phyloP scores from a whole-genome alignment of 306 rosid species.

The Pyrus bretschneideri region DNA sequence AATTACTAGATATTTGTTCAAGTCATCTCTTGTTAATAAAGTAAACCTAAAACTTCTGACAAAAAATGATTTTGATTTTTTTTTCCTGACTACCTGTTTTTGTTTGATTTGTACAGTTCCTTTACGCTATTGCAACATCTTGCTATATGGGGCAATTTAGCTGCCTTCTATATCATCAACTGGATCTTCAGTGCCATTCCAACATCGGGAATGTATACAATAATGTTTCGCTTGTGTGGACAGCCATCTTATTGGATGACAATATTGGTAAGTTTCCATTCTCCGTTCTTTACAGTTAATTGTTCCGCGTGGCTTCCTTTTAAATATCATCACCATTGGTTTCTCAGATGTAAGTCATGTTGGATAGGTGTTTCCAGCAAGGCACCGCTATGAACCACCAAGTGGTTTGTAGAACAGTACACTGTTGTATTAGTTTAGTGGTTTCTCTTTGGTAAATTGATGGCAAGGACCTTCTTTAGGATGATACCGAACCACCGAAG shows the following conservation, averaged over 20 bases:
- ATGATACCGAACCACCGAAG: background rate
- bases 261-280: conserved; percentile 52
- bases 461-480: background rate
- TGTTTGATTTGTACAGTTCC: conserved; percentile 61
- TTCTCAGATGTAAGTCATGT: background rate
- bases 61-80: conserved; percentile 2
- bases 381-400: background rate
- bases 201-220: conserved; percentile 90
- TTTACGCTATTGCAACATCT: conserved; percentile 78
- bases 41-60: background rate
- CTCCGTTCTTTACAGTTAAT: background rate
- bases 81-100: conserved; percentile 13
- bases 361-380: background rate
- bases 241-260: conserved; percentile 94
- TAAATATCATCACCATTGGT: background rate
- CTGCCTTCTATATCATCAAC: conserved; percentile 72
- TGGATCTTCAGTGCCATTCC: conserved; percentile 90
- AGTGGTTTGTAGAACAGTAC: background rate
- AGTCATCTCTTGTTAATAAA: background rate
- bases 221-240: conserved; percentile 80
- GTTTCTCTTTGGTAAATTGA: background rate
- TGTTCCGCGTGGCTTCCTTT: background rate
- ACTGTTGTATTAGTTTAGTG: background rate
- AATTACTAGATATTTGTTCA: background rate
- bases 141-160: conserved; percentile 96